These are phyloP conservation scores for Ophiosphaerella narmari DNA, from an alignment of 2,329 filamentous ascomycete species.

Conservation along the genomic window DNA sequence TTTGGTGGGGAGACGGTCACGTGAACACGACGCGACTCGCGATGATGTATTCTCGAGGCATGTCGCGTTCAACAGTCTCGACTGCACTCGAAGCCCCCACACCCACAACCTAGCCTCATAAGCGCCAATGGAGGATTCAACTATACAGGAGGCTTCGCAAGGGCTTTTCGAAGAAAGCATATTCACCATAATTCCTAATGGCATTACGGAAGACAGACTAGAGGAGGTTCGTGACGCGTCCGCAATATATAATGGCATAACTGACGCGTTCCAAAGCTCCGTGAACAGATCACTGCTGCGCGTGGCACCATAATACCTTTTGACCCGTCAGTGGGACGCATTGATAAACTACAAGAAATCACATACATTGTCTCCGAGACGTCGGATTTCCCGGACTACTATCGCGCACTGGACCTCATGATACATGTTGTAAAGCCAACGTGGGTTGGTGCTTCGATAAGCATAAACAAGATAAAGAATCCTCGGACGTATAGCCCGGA, in stretches of 20 bases:
- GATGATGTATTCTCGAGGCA: neutral
- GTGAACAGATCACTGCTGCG: conserved; percentile 52
- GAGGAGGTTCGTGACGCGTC: conserved; percentile 36
- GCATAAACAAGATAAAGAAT: conserved; percentile 72
- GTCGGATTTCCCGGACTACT: conserved; percentile 90
- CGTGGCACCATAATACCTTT: conserved; percentile 54
- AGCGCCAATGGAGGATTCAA: conserved; percentile 39
- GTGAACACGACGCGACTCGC: conserved; percentile 17
- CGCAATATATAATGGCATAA: neutral
- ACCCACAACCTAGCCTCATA: neutral
- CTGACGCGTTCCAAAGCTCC: conserved; percentile 48
- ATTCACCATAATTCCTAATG: conserved; percentile 52
- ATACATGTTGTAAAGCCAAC: conserved; percentile 80
- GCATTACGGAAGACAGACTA: conserved; percentile 35
- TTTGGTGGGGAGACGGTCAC: conserved; percentile 13
- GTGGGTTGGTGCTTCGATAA: conserved; percentile 77
- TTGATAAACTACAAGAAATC: conserved; percentile 52
- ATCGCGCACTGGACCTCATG: conserved; percentile 73
- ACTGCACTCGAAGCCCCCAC: conserved; percentile 4
- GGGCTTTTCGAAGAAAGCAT: conserved; percentile 46
- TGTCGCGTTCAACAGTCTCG: neutral
- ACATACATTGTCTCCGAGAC: conserved; percentile 75
- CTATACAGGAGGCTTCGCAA: conserved; percentile 35
- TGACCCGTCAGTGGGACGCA: conserved; percentile 44
- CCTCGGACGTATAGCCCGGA: conserved; percentile 88